phyloP scores from a whole-genome alignment of 164 flowering plant genomes.

The Litsea cubeba region DNA sequence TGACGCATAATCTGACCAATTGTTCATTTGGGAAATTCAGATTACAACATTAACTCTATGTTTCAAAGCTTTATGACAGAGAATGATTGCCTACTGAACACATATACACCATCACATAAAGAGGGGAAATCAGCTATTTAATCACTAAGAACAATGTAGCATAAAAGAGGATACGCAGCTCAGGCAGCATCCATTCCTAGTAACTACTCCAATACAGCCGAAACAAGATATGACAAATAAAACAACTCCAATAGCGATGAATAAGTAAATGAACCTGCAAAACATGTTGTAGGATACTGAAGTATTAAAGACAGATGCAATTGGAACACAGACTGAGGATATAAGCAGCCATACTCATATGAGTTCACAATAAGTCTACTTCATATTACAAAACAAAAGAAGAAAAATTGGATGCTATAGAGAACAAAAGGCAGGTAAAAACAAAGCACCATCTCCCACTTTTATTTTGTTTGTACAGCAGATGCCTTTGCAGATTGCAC shows the following conservation, averaged over 20 bases:
- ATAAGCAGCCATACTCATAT: no score
- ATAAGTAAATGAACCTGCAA: constrained; percentile 89
- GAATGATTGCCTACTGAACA: not conserved
- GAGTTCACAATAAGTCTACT: not conserved
- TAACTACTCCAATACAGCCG: constrained; percentile 77
- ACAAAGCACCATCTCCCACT: not conserved
- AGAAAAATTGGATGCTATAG: not conserved
- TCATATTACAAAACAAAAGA: not conserved
- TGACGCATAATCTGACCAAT: no score
- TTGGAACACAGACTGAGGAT: no score
- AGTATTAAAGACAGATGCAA: not conserved
- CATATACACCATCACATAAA: not conserved
- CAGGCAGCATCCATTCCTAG: constrained; percentile 84
- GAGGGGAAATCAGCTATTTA: no score
- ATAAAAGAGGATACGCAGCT: constrained; percentile 71
- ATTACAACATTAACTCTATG: not conserved
- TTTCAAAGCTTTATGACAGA: not conserved
- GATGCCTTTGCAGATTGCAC: no score
- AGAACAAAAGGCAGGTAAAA: not conserved
- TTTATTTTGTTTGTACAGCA: not conserved
- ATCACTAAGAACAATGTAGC: not conserved
- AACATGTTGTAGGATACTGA: not conserved
- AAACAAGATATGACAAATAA: constrained; percentile 78
- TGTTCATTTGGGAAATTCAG: not conserved
- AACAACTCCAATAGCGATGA: constrained; percentile 70